phyloP scores from a whole-genome alignment of 2,329 filamentous ascomycete species.

The Xylaria sp. region DNA sequence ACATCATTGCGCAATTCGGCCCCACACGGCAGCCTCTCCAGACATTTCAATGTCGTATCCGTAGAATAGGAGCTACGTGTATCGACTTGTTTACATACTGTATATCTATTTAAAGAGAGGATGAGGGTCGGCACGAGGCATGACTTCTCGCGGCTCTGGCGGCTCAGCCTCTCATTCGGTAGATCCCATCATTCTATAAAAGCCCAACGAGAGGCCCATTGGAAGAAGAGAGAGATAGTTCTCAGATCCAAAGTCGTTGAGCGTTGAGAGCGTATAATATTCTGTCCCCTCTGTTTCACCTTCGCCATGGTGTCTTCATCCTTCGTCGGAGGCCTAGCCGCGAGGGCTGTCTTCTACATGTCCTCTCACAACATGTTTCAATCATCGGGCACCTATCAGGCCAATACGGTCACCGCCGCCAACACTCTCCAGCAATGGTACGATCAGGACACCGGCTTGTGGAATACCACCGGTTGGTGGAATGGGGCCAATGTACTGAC shows the following conservation, averaged over 20 bases:
- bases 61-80: neutral
- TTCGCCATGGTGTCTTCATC: slow-evolving; percentile 30
- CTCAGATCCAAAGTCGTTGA: slow-evolving; percentile 4
- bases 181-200: slow-evolving; percentile 6
- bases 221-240: slow-evolving; percentile 7
- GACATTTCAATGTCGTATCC: neutral
- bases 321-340: slow-evolving; percentile 27
- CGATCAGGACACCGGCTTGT: slow-evolving; percentile 47
- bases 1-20: slow-evolving; percentile 6
- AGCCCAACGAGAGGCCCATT: slow-evolving; percentile 1
- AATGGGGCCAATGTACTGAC: slow-evolving; percentile 56
- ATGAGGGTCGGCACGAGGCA: slow-evolving; percentile 2
- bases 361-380: slow-evolving; percentile 26
- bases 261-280: slow-evolving; percentile 11
- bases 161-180: neutral
- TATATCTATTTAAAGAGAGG: neutral
- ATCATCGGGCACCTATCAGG: slow-evolving; percentile 24
- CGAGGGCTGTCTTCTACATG: slow-evolving; percentile 31
- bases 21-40: slow-evolving; percentile 3
- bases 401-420: slow-evolving; percentile 25
- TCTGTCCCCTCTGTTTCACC: neutral
- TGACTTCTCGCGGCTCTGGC: neutral
- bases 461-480: slow-evolving; percentile 57
- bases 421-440: slow-evolving; percentile 49
- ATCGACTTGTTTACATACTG: neutral